A percentile compares a stretch with the other conserved stretches of the same genome.
phyloP scores from a whole-genome alignment of 768 basidiomycete genomes.

The Naganishia kalamii region DNA sequence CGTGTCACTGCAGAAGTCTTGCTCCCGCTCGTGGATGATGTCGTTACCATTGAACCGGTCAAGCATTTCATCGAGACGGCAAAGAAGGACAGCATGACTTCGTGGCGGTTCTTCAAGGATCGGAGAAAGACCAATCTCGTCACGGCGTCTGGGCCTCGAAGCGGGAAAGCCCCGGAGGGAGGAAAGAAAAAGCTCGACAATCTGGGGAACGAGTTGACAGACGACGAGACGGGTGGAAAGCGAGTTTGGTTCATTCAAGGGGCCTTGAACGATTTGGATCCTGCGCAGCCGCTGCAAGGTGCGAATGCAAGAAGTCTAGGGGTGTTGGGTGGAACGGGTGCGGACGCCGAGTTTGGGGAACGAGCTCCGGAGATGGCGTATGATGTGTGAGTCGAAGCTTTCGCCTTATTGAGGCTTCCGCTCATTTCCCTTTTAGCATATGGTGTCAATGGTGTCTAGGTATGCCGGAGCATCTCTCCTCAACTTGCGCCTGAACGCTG shows the following conservation, averaged over 20 bases:
- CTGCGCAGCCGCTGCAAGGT: slow-evolving; percentile 49
- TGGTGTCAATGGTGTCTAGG: slow-evolving; percentile 95
- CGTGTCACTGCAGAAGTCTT: slow-evolving; percentile 83
- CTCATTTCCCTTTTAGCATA: slow-evolving; percentile 47
- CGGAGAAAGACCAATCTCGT: slow-evolving; percentile 2
- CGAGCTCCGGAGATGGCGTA: slow-evolving; percentile 56
- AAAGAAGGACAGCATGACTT: slow-evolving; percentile 25
- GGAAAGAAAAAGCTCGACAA: neutral
- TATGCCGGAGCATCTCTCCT: slow-evolving; percentile 45
- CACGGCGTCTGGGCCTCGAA: neutral
- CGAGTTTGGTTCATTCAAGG: slow-evolving; percentile 59
- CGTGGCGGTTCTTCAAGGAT: slow-evolving; percentile 29
- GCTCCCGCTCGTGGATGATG: slow-evolving; percentile 77
- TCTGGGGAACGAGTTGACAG: slow-evolving; percentile 12
- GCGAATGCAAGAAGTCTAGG: slow-evolving; percentile 52
- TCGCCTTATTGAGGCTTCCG: neutral
- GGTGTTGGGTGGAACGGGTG: slow-evolving; percentile 60
- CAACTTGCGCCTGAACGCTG: neutral
- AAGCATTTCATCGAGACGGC: slow-evolving; percentile 66
- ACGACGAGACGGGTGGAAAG: slow-evolving; percentile 31
- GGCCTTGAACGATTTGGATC: slow-evolving; percentile 76
- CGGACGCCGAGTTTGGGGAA: slow-evolving; percentile 37
- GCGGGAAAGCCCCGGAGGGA: neutral
- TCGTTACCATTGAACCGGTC: slow-evolving; percentile 85
- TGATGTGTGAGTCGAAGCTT: slow-evolving; percentile 55